Conservation (phyloP, 2,329 filamentous ascomycete species). For the Sporothrix globosa region DNA sequence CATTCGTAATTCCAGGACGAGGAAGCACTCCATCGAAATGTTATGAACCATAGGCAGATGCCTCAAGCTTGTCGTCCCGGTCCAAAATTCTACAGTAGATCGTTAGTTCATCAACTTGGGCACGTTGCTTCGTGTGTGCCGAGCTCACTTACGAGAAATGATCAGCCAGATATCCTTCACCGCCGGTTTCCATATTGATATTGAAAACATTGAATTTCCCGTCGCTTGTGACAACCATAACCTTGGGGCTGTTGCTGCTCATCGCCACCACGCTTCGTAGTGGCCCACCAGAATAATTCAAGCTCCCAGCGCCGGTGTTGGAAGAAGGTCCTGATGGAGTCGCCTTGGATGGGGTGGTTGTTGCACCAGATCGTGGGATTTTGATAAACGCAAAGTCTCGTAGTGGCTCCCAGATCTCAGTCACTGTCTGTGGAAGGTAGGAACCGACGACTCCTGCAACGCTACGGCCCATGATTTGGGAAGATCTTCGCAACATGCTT, state of each 20-base stretch:
- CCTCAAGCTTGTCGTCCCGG: conserved; percentile 58
- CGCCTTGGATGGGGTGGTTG: conserved; percentile 36
- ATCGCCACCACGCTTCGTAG: conserved; percentile 94
- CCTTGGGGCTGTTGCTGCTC: conserved; percentile 89
- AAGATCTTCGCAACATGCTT: conserved; percentile 90
- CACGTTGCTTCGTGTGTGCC: neutral
- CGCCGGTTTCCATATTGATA: conserved; percentile 91
- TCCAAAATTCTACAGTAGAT: conserved; percentile 53
- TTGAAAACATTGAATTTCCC: conserved; percentile 94
- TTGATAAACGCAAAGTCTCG: conserved; percentile 97
- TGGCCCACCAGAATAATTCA: conserved; percentile 50
- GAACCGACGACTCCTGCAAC: conserved; percentile 88
- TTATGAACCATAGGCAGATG: conserved; percentile 48
- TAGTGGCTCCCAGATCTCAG: conserved; percentile 95
- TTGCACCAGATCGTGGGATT: conserved; percentile 65
- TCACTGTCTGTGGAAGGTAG: conserved; percentile 89
- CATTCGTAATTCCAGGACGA: neutral
- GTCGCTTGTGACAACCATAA: conserved; percentile 98
- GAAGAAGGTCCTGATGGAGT: conserved; percentile 34
- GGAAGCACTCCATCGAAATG: neutral
- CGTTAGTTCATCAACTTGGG: conserved; percentile 9
- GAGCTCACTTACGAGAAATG: conserved; percentile 78
- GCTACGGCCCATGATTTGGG: conserved; percentile 86
- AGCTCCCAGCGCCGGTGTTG: conserved; percentile 33
- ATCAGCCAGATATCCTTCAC: conserved; percentile 87